Evolutionary conservation across 116 monocot species (phyloP).

Genomic region (Cymodocea nodosa): DNA sequence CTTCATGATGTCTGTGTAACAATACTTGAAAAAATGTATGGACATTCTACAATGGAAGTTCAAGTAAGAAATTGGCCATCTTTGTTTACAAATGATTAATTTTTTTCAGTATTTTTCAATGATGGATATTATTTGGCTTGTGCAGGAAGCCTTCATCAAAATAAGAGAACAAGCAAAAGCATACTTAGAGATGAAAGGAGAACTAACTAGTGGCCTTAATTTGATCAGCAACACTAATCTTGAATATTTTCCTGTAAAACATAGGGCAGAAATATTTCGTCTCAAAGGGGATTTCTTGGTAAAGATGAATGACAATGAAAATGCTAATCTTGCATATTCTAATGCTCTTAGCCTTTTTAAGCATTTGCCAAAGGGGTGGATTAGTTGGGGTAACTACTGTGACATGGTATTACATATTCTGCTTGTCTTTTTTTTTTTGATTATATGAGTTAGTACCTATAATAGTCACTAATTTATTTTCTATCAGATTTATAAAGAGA

Average conservation of each 20-base stretch:
- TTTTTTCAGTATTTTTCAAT: neutral
- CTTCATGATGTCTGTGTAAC: slow-evolving; percentile 92
- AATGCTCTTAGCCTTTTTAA: slow-evolving; percentile 73
- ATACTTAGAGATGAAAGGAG: slow-evolving; percentile 95
- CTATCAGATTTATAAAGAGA: slow-evolving; percentile 81
- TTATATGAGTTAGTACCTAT: neutral
- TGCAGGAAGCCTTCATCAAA: slow-evolving; percentile 99
- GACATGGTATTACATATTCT: slow-evolving; percentile 54
- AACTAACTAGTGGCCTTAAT: slow-evolving; percentile 84
- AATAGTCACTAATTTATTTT: neutral
- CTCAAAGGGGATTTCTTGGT: slow-evolving; percentile 90
- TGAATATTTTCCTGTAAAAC: slow-evolving; percentile 87
- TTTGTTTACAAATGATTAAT: neutral
- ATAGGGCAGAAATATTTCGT: slow-evolving; percentile 92
- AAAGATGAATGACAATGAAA: slow-evolving; percentile 85
- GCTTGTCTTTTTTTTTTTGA: neutral
- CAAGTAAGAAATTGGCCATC: slow-evolving; percentile 35
- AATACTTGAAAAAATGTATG: slow-evolving; percentile 98
- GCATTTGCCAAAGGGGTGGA: slow-evolving; percentile 98
- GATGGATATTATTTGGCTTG: slow-evolving; percentile 1
- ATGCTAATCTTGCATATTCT: slow-evolving; percentile 85
- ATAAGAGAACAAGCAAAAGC: slow-evolving; percentile 99
- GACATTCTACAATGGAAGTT: slow-evolving; percentile 98
- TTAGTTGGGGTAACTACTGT: slow-evolving; percentile 99
- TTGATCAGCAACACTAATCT: slow-evolving; percentile 97